Evolutionary conservation across 257 asterid genomes (phyloP).

Genomic region (Voacanga thouarsii): DNA sequence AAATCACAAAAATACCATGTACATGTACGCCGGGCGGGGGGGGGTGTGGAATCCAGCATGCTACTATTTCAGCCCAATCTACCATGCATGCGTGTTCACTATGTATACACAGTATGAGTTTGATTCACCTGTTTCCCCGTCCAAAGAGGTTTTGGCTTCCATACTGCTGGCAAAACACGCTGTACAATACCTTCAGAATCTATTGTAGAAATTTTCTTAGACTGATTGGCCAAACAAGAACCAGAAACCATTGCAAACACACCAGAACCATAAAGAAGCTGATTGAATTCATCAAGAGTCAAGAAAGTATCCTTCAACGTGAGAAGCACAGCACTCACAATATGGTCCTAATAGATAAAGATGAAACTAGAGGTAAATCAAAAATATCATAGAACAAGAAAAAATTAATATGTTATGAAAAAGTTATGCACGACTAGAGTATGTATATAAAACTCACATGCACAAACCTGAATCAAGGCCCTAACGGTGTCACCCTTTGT

Average conservation of each 20-base stretch:
- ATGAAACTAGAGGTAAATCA: slow-evolving; percentile 2
- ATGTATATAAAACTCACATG: slow-evolving; percentile 13
- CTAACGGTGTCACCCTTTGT: slow-evolving; percentile 97
- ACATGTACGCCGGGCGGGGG: too few relatives aligned
- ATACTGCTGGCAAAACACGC: slow-evolving; percentile 70
- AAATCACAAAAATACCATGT: background rate
- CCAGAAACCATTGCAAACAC: slow-evolving; percentile 47
- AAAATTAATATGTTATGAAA: background rate
- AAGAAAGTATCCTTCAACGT: slow-evolving; percentile 87
- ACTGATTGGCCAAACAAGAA: slow-evolving; percentile 36
- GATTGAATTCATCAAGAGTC: slow-evolving; percentile 72
- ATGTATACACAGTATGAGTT: slow-evolving; percentile 12
- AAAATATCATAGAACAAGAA: slow-evolving; percentile 2
- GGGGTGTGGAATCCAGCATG: background rate
- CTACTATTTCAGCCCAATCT: background rate
- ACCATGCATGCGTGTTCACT: slow-evolving; percentile 10
- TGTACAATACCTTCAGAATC: slow-evolving; percentile 59
- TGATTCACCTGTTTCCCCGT: slow-evolving; percentile 92
- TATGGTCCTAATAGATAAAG: slow-evolving; percentile 69
- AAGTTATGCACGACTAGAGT: slow-evolving; percentile 3
- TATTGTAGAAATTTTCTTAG: slow-evolving; percentile 48
- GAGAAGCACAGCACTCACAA: slow-evolving; percentile 83
- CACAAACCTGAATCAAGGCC: slow-evolving; percentile 93
- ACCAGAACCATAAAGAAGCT: slow-evolving; percentile 91
- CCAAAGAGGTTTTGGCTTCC: slow-evolving; percentile 98